Base-by-base conservation (phyloP, 352 stramenopile species). In the Phytophthora pistaciae region DNA sequence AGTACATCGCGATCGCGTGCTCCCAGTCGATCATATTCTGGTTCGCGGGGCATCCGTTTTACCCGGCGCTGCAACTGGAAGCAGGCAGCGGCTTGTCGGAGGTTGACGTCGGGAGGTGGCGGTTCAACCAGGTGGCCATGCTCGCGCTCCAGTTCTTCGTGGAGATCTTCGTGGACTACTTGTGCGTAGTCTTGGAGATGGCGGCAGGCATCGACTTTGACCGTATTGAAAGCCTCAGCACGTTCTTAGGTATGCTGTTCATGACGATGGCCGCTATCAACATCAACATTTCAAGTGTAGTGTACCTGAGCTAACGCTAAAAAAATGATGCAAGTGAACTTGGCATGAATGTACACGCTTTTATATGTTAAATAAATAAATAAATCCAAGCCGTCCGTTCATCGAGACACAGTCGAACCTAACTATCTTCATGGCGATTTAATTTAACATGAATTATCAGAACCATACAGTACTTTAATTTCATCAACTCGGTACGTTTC, bases 1-100 rank as follows among this genome's bases (percentile, higher is more conserved):
- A 88, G 63, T 88, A 88, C 46, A 80, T 88, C 29, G 75, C 78
- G 0, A 85, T 88, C 36, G 78, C 69, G 0, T 88, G 78, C 55
- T 85, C 80, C 3, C 64, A 81, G 58, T 83, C 66, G 3, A 78
- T 80, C 9, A 52, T 83, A 2, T 78, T 79, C 33, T 87, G 82
- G 50, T 85, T 75, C 48, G 71, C 63, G 16, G 69, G 64, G 0
- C 77, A 86, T 46, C 53, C 73, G 14, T 78, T 83, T 56, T 82
- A 86, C 49, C 61, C 55, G 18, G 36, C 64, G 25, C 33, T 77
- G 5, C 59, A 63, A 21, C 5, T 70, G 48, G 44, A 63, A 44
- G 48, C 40, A 20, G 33, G 13, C 0, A 48, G 4, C 9, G 20
- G 21, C 0, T 49, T 62, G 11, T 70, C 31, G 23, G 52, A 29